These are phyloP conservation scores for Metschnikowia vanudenii DNA, from an alignment of 805 yeast genomes.

Conservation along the genomic window DNA sequence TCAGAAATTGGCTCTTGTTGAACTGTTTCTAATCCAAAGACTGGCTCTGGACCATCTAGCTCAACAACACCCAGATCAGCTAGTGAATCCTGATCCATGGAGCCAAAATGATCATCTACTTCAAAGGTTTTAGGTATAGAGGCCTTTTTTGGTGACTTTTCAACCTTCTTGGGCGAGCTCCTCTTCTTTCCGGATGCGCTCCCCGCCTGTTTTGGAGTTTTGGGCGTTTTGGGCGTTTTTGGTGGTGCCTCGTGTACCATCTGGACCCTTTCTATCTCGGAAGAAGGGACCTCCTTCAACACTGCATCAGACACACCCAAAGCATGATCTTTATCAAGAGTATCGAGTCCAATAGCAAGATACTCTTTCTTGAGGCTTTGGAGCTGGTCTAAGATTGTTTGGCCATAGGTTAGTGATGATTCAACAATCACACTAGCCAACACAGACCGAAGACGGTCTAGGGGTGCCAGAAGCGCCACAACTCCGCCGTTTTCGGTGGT, in stretches of 20 bases:
- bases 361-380: conserved; percentile 10
- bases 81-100: no score
- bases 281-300: not conserved
- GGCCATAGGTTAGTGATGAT: conserved; percentile 12
- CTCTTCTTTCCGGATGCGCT: no score
- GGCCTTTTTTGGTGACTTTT: not conserved
- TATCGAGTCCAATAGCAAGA: not conserved
- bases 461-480: conserved; percentile 6
- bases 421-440: conserved; percentile 15
- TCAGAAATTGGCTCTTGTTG: no score
- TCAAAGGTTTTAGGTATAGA: no score
- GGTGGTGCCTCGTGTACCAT: no score
- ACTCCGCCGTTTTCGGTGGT: conserved; percentile 3
- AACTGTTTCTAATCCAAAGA: no score
- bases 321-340: not conserved
- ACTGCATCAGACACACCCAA: not conserved
- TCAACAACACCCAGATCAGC: no score
- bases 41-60: no score
- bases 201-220: no score
- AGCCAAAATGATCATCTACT: no score
- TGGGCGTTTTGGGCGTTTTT: no score
- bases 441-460: conserved; percentile 8
- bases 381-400: conserved; percentile 10
- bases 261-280: no score
- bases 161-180: not conserved